A percentile compares a stretch with the other conserved stretches of the same genome.
phyloP scores from a whole-genome alignment of 352 stramenopile species.

The Pythium catenulatum region DNA sequence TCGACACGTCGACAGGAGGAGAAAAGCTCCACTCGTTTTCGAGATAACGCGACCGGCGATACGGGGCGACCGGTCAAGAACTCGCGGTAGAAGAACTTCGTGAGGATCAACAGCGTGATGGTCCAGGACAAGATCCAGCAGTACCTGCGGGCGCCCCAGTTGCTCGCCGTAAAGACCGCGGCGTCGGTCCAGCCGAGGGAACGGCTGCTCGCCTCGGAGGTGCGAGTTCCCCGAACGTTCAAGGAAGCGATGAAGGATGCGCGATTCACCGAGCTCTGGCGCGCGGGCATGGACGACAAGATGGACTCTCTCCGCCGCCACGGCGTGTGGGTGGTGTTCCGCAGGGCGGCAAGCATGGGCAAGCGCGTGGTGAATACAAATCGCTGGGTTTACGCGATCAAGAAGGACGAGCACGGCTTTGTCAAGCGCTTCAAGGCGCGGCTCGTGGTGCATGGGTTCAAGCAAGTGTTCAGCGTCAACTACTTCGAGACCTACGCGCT shows the following conservation, averaged over 20 bases:
- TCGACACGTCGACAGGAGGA: background rate
- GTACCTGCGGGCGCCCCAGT: background rate
- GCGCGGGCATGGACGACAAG: background rate
- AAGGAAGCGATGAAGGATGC: background rate
- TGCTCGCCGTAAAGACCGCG: background rate
- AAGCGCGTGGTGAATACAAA: background rate
- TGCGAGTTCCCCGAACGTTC: background rate
- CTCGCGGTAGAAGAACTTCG: background rate
- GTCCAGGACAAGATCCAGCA: background rate
- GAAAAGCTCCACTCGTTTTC: background rate
- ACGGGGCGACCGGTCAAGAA: background rate
- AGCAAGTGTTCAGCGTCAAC: constrained; percentile 16
- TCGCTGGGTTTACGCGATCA: constrained; percentile 12
- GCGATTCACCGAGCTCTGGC: background rate
- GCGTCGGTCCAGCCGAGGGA: background rate
- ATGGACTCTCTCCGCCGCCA: background rate
- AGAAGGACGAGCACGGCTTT: constrained; percentile 24
- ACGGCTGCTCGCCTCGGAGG: background rate
- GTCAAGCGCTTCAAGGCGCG: constrained; percentile 18
- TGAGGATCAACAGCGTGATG: background rate
- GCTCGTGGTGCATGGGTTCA: constrained; percentile 20
- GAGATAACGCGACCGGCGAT: background rate
- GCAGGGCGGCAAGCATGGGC: background rate
- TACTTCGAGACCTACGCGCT: constrained; percentile 28
- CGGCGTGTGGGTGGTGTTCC: background rate